These are phyloP conservation scores for Starmerella bombi DNA, from an alignment of 805 yeast species.

Conservation along the genomic window DNA sequence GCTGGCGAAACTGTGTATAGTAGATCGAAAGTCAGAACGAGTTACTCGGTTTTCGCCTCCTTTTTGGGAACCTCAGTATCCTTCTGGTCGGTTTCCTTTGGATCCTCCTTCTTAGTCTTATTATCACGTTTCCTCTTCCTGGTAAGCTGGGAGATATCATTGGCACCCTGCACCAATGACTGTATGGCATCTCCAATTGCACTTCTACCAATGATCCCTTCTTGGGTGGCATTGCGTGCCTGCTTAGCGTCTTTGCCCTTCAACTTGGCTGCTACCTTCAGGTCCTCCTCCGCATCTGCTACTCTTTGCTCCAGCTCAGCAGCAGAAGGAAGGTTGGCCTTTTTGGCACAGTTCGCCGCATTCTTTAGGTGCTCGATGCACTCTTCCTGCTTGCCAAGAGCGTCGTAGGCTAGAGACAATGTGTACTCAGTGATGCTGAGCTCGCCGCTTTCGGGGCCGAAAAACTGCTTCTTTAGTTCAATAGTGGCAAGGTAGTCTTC, in stretches of 20 bases:
- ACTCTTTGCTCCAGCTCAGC: constrained; percentile 24
- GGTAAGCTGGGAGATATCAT: constrained; percentile 24
- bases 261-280: constrained; percentile 5
- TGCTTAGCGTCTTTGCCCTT: constrained; percentile 5
- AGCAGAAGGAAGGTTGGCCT: constrained; percentile 25
- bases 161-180: constrained; percentile 20
- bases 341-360: constrained; percentile 30
- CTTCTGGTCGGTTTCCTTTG: too few relatives aligned
- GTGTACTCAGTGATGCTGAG: constrained; percentile 73
- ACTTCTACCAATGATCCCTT: constrained; percentile 17
- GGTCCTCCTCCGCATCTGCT: constrained; percentile 17
- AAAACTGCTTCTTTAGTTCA: constrained; percentile 40
- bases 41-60: too few relatives aligned
- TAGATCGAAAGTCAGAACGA: too few relatives aligned
- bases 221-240: constrained; percentile 13
- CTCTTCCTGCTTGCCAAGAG: constrained; percentile 40
- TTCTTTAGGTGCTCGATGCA: constrained; percentile 41
- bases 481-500: constrained; percentile 51
- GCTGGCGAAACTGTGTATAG: too few relatives aligned
- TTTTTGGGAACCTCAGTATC: too few relatives aligned
- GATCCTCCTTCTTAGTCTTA: neutral
- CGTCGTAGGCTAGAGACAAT: constrained; percentile 65
- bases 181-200: constrained; percentile 17
- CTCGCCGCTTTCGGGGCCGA: constrained; percentile 39
- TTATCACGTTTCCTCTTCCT: constrained; percentile 20